phyloP scores from a whole-genome alignment of 208 protist genomes.

The Wallacemonas collosoma region DNA sequence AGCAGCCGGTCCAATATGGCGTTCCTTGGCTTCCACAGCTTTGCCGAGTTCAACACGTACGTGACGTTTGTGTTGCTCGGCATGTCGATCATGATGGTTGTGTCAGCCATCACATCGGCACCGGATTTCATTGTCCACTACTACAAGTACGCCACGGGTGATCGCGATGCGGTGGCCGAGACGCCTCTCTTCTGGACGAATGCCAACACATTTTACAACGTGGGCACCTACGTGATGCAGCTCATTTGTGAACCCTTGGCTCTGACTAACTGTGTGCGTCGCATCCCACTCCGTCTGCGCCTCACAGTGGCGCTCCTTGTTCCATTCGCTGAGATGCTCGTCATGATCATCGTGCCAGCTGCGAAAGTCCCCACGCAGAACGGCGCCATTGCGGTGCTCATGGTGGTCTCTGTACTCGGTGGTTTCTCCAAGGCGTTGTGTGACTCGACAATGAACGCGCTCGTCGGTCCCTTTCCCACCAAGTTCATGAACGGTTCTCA shows the following conservation, averaged over 20 bases:
- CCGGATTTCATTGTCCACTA: constrained; percentile 77
- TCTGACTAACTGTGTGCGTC: constrained; percentile 44
- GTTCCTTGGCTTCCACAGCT: constrained; percentile 52
- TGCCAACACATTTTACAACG: constrained; percentile 80
- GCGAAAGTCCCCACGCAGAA: constrained; percentile 36
- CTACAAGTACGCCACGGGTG: constrained; percentile 69
- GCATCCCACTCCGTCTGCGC: constrained; percentile 49
- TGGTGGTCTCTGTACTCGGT: constrained; percentile 56
- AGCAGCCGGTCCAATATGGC: constrained; percentile 16
- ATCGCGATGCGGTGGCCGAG: constrained; percentile 40
- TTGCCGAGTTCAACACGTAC: constrained; percentile 73
- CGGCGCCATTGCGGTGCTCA: constrained; percentile 67
- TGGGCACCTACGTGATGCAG: constrained; percentile 62
- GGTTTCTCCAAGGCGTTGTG: constrained; percentile 77
- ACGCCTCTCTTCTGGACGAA: constrained; percentile 69
- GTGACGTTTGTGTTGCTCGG: constrained; percentile 83
- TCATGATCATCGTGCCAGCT: constrained; percentile 58
- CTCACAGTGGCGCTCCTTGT: constrained; percentile 59
- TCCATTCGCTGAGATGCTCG: constrained; percentile 53
- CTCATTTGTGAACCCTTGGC: constrained; percentile 54
- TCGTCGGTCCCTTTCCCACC: constrained; percentile 77
- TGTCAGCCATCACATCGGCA: constrained; percentile 81
- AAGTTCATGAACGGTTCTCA: constrained; percentile 79
- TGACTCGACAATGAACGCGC: constrained; percentile 78
- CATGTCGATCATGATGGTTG: constrained; percentile 86